phyloP scores from a whole-genome alignment of 441 rosid species.

The Jatropha podagrica region DNA sequence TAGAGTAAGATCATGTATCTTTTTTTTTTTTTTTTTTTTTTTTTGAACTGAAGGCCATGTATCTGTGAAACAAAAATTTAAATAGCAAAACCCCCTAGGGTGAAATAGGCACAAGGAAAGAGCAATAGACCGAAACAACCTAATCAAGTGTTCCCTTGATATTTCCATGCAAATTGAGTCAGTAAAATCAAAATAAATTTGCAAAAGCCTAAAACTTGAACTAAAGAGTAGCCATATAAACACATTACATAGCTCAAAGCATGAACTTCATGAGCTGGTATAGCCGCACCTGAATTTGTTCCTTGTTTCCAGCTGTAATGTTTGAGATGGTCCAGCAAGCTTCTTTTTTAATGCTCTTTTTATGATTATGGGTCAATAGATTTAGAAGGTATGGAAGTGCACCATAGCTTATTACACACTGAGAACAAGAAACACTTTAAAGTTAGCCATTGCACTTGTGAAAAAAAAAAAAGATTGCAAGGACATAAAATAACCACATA shows the following conservation, averaged over 20 bases:
- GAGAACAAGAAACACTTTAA: not conserved
- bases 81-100: not conserved
- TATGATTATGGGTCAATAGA: slow-evolving; percentile 55
- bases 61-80: not conserved
- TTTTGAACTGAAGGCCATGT: not conserved
- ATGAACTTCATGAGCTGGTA: not conserved
- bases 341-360: slow-evolving; percentile 81
- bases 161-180: not conserved
- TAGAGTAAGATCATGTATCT: not conserved
- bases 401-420: slow-evolving; percentile 49
- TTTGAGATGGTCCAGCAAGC: slow-evolving; percentile 90
- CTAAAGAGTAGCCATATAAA: not conserved
- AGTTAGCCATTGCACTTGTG: not conserved
- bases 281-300: slow-evolving; percentile 68
- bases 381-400: slow-evolving; percentile 63
- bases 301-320: slow-evolving; percentile 80
- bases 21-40: too few relatives aligned
- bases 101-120: too few relatives aligned
- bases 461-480: not conserved
- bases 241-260: not conserved
- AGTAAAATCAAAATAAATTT: not conserved
- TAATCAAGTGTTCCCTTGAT: not conserved
- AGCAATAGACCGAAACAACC: not conserved
- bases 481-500: not conserved
- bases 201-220: not conserved